These are phyloP conservation scores for Leccinum obscurum DNA, from an alignment of 768 basidiomycete species.

Conservation along the genomic window DNA sequence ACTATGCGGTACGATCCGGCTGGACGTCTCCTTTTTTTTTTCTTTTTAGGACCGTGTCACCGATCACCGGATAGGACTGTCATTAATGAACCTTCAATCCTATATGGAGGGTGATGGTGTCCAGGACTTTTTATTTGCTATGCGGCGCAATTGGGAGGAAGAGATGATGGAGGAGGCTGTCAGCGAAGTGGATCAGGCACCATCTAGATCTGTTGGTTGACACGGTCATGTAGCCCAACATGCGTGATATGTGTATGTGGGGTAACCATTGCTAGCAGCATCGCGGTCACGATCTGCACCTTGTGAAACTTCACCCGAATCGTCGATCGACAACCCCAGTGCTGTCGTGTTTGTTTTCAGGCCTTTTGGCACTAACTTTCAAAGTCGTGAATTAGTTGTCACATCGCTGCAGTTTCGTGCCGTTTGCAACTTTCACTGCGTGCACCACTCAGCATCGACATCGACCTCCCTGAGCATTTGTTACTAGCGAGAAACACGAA, in stretches of 20 bases:
- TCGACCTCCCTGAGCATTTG: background rate
- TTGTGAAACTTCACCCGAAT: background rate
- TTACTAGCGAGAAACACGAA: background rate
- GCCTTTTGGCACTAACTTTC: too few species aligned
- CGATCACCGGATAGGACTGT: slow-evolving; percentile 85
- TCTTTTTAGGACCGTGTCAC: slow-evolving; percentile 78
- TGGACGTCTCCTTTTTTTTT: background rate
- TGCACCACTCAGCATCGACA: background rate
- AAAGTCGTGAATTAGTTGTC: background rate
- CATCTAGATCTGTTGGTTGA: background rate
- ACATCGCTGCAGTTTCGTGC: background rate
- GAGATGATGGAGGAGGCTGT: slow-evolving; percentile 56
- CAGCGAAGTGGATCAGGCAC: slow-evolving; percentile 14
- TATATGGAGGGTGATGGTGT: slow-evolving; percentile 70
- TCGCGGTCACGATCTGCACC: background rate
- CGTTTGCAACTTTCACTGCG: too few species aligned
- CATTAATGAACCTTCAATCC: slow-evolving; percentile 62
- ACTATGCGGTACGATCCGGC: too few species aligned
- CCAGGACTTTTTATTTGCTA: slow-evolving; percentile 54
- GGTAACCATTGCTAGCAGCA: background rate
- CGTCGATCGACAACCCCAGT: too few species aligned
- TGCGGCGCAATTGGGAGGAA: slow-evolving; percentile 57
- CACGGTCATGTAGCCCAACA: background rate
- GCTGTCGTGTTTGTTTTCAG: too few species aligned
- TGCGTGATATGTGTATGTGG: background rate